Evolutionary conservation across 2,329 filamentous ascomycete species (phyloP).

Genomic region (Scedosporium apiospermum): DNA sequence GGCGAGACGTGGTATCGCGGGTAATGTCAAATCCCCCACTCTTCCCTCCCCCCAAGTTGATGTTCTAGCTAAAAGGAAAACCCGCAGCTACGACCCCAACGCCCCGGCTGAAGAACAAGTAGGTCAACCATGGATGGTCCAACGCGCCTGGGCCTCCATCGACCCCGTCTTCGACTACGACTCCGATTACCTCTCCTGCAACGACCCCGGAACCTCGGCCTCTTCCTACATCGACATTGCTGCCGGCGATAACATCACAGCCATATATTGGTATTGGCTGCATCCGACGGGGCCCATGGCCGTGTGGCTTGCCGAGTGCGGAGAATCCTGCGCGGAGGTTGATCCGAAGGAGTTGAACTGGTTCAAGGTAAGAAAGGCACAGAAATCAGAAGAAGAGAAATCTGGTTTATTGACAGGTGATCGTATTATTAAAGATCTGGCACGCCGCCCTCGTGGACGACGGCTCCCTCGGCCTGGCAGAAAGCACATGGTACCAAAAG

Average conservation of each 20-base stretch:
- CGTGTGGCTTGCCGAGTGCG: constrained; percentile 39
- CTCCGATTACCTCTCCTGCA: constrained; percentile 31
- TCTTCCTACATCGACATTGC: constrained; percentile 29
- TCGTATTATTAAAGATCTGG: neutral
- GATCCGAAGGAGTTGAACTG: constrained; percentile 27
- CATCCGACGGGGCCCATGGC: constrained; percentile 42
- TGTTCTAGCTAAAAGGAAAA: neutral
- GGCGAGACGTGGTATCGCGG: constrained; percentile 7
- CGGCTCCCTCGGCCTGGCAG: neutral
- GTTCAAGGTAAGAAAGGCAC: constrained; percentile 11
- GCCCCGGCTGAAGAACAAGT: neutral
- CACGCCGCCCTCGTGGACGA: constrained; percentile 3
- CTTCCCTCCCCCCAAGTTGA: neutral
- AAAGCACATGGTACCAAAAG: constrained; percentile 5
- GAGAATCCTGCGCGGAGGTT: constrained; percentile 26
- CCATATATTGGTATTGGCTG: constrained; percentile 40
- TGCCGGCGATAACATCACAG: constrained; percentile 35
- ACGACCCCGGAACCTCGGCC: constrained; percentile 28
- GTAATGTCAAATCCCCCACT: neutral
- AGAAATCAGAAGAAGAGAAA: neutral
- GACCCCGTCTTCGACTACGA: constrained; percentile 32
- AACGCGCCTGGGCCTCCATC: constrained; percentile 23
- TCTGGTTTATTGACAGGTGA: neutral
- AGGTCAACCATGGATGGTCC: constrained; percentile 4
- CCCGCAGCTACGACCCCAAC: constrained; percentile 2